Conservation (phyloP, 2,329 filamentous ascomycete species). For the Penicillium sp. region DNA sequence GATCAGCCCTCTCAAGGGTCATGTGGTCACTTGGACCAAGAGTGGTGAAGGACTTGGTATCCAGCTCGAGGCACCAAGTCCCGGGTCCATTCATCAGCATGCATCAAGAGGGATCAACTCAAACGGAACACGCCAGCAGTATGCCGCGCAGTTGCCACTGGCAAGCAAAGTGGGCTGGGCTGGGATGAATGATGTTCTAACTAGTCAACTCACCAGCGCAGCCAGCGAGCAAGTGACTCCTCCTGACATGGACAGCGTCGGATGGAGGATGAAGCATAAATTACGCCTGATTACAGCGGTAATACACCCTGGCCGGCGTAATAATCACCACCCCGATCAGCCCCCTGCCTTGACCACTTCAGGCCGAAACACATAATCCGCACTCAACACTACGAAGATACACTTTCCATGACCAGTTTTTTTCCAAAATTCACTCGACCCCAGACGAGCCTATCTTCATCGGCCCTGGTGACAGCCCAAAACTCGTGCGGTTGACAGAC, state of each 20-base stretch:
- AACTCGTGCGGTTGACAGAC: constrained; percentile 15
- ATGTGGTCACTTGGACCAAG: constrained; percentile 8
- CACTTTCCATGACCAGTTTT: constrained; percentile 11
- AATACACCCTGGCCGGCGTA: constrained; percentile 20
- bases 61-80: constrained; percentile 16
- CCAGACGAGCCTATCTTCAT: constrained; percentile 10
- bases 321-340: background rate
- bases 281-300: constrained; percentile 8
- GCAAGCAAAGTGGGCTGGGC: constrained; percentile 6
- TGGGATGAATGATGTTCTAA: background rate
- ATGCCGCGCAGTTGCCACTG: constrained; percentile 21
- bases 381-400: background rate
- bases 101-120: background rate
- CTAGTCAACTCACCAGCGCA: background rate
- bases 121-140: constrained; percentile 4
- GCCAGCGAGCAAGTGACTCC: background rate
- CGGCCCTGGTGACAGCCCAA: background rate
- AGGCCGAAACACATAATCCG: background rate
- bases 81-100: constrained; percentile 13
- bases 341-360: constrained; percentile 4
- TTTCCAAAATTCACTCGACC: constrained; percentile 20
- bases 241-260: background rate
- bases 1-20: background rate
- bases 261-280: background rate
- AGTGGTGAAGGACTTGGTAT: constrained; percentile 10